These are phyloP conservation scores for Aspergillus saccharolyticus DNA, from an alignment of 495 filamentous ascomycete genomes.

Conservation along the genomic window DNA sequence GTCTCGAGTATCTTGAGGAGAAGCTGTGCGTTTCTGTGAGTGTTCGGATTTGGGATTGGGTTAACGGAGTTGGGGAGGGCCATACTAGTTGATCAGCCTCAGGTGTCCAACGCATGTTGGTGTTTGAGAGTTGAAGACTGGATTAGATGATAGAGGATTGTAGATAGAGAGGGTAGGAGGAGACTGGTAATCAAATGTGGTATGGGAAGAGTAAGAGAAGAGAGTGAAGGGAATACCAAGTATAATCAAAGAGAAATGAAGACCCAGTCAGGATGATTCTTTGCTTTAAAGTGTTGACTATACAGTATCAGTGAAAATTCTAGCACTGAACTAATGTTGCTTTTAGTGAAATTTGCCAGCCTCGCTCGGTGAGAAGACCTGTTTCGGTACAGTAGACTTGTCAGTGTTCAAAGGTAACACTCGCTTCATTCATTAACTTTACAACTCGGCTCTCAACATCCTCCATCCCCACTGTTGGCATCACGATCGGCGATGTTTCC, in stretches of 20 bases:
- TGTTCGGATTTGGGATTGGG: too few relatives aligned
- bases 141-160: background rate
- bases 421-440: background rate
- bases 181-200: background rate
- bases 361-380: background rate
- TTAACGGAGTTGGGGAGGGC: background rate
- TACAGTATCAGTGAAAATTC: too few relatives aligned
- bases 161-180: too few relatives aligned
- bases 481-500: background rate
- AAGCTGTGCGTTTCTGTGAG: constrained; percentile 24
- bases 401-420: background rate
- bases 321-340: too few relatives aligned
- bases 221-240: background rate
- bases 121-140: background rate
- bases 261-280: background rate
- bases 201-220: background rate
- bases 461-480: background rate
- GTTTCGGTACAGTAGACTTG: background rate
- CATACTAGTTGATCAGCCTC: constrained; percentile 39
- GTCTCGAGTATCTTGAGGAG: constrained; percentile 45
- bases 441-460: background rate
- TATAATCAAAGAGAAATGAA: background rate
- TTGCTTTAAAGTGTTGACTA: too few relatives aligned
- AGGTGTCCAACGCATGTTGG: constrained; percentile 41
- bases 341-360: background rate